These are phyloP conservation scores for Sorghum bicolor DNA, from an alignment of 176 grass and related monocot genomes.

Conservation along the genomic window DNA sequence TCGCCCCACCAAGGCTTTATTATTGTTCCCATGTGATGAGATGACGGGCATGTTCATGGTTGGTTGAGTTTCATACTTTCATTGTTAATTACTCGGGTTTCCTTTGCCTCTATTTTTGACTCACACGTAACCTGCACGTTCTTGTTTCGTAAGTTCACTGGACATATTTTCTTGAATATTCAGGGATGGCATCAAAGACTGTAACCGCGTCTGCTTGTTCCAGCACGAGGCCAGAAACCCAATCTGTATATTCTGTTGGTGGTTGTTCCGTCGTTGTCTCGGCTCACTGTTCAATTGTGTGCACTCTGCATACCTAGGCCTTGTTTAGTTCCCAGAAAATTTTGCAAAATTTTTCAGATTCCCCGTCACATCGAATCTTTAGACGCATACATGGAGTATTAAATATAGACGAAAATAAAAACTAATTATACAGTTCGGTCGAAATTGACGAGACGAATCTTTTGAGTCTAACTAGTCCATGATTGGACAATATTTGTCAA, in stretches of 20 bases:
- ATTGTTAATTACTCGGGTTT: not conserved
- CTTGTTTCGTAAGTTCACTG: not conserved
- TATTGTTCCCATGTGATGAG: conserved; percentile 25
- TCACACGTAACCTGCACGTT: not conserved
- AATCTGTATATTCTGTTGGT: not conserved
- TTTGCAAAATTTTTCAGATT: too few species aligned
- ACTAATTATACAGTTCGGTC: too few species aligned
- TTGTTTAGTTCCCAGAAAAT: too few species aligned
- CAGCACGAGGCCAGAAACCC: not conserved
- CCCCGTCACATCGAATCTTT: too few species aligned
- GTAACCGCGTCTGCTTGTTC: not conserved
- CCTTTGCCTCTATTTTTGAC: not conserved
- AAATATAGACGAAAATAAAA: too few species aligned
- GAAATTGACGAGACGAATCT: too few species aligned
- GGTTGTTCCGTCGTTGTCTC: not conserved
- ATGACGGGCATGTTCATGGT: not conserved
- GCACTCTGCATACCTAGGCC: not conserved
- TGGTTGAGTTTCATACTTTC: not conserved
- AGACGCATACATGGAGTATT: too few species aligned
- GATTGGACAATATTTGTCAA: too few species aligned
- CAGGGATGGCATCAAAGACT: not conserved
- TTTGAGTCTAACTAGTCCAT: too few species aligned
- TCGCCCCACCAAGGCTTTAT: not conserved
- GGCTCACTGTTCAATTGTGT: not conserved
- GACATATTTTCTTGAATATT: not conserved